Conservation (phyloP, 495 filamentous ascomycete species). For the Talaromyces borbonicus region DNA sequence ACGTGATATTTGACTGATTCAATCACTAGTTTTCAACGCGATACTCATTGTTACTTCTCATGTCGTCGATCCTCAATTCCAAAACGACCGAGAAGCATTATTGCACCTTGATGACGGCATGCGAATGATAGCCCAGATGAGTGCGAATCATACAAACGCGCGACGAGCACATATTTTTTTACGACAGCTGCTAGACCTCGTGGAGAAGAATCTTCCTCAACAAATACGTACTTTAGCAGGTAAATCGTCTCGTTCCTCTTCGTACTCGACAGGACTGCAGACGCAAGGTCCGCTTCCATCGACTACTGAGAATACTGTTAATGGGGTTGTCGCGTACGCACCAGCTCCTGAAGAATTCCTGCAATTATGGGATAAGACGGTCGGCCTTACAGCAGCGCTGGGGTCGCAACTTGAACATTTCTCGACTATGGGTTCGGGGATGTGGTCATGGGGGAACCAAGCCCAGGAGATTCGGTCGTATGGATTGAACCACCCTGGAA, state of each 20-base stretch:
- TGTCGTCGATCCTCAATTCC: slow-evolving; percentile 6
- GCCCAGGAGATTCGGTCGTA: not conserved
- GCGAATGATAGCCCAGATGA: slow-evolving; percentile 8
- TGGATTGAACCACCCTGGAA: not conserved
- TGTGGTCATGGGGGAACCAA: slow-evolving; percentile 6
- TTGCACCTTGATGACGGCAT: slow-evolving; percentile 7
- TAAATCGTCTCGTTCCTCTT: not conserved
- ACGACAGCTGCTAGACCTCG: slow-evolving; percentile 3
- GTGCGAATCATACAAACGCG: slow-evolving; percentile 6
- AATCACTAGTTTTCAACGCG: slow-evolving; percentile 3
- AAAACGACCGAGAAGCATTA: slow-evolving; percentile 3
- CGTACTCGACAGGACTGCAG: not conserved
- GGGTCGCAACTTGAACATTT: slow-evolving; percentile 4
- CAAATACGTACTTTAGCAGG: not conserved
- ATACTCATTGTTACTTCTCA: slow-evolving; percentile 7
- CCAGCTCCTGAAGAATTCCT: slow-evolving; percentile 1
- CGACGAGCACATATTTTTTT: slow-evolving; percentile 6
- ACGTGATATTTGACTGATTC: not conserved
- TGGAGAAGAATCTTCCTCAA: not conserved
- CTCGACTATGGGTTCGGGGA: slow-evolving; percentile 2
- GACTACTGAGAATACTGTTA: not conserved
- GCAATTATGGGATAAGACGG: slow-evolving; percentile 7
- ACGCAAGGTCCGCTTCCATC: not conserved
- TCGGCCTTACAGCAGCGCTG: not conserved
- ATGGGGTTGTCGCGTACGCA: not conserved